A percentile compares a stretch with the other conserved stretches of the same genome.
Conservation (phyloP, 768 basidiomycete species). For the Lentinula aciculospora region DNA sequence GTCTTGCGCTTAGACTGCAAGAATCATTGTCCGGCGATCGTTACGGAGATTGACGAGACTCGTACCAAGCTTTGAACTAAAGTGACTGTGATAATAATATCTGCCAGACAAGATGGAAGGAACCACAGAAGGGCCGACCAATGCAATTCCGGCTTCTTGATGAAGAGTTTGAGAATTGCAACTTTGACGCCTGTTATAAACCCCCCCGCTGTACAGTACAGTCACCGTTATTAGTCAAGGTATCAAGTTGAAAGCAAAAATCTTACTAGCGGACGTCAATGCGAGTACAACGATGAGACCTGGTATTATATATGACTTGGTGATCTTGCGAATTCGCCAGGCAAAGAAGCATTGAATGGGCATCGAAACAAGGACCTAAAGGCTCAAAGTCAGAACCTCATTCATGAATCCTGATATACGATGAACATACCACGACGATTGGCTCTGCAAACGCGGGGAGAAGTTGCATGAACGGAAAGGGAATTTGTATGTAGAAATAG, state of each 20-base stretch:
- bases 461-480: conserved; percentile 12
- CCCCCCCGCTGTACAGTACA: neutral
- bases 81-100: conserved; percentile 6
- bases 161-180: conserved; percentile 6
- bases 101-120: conserved; percentile 5
- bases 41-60: neutral
- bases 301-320: conserved; percentile 7
- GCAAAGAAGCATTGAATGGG: conserved; percentile 15
- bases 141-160: conserved; percentile 6
- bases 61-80: conserved; percentile 7
- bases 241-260: neutral
- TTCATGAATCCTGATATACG: neutral
- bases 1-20: conserved; percentile 5
- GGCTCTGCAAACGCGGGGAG: conserved; percentile 23
- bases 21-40: neutral
- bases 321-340: conserved; percentile 12
- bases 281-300: conserved; percentile 6
- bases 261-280: conserved; percentile 1
- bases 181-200: conserved; percentile 2
- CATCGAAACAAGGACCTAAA: conserved; percentile 12
- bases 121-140: conserved; percentile 8
- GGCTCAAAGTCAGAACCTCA: neutral
- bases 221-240: neutral
- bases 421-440: conserved; percentile 20
- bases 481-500: no score